phyloP scores from a whole-genome alignment of 257 asterid genomes.

The Paraleonurus japonicus region DNA sequence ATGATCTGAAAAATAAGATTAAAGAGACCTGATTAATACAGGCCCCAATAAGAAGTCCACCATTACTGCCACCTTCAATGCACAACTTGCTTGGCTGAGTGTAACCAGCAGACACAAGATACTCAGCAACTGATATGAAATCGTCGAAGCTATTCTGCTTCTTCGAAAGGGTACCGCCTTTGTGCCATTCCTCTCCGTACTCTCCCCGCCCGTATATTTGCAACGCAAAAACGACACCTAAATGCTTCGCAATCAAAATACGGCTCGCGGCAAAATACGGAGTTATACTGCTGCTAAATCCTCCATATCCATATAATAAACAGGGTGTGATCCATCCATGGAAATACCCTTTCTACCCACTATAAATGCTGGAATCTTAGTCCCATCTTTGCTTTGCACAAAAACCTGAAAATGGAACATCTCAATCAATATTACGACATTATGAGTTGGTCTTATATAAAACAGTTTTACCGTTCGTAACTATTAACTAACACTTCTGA shows the following conservation, averaged over 20 bases:
- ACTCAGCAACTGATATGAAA: slow-evolving; percentile 71
- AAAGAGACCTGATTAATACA: slow-evolving; percentile 78
- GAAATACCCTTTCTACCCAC: slow-evolving; percentile 61
- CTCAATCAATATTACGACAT: not conserved
- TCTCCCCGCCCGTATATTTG: slow-evolving; percentile 98
- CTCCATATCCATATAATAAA: slow-evolving; percentile 80
- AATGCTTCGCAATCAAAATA: slow-evolving; percentile 57
- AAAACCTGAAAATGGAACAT: slow-evolving; percentile 53
- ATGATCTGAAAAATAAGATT: not conserved
- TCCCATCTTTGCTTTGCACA: slow-evolving; percentile 74
- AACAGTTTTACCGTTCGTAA: too few relatives aligned
- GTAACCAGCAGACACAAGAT: slow-evolving; percentile 78
- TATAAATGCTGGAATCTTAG: slow-evolving; percentile 70
- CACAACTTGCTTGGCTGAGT: slow-evolving; percentile 77
- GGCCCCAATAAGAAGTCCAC: slow-evolving; percentile 92
- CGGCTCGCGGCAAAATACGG: slow-evolving; percentile 61
- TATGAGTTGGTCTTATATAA: too few relatives aligned
- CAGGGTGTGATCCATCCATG: slow-evolving; percentile 85
- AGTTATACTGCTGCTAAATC: slow-evolving; percentile 66
- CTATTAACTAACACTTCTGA: too few relatives aligned
- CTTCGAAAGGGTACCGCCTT: slow-evolving; percentile 68
- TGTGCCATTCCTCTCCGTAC: slow-evolving; percentile 98
- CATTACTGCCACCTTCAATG: slow-evolving; percentile 97
- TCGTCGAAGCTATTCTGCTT: slow-evolving; percentile 92
- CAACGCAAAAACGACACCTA: slow-evolving; percentile 69